phyloP scores from a whole-genome alignment of 805 yeast species.

The Cyberlindnera xishuangbannaensis region DNA sequence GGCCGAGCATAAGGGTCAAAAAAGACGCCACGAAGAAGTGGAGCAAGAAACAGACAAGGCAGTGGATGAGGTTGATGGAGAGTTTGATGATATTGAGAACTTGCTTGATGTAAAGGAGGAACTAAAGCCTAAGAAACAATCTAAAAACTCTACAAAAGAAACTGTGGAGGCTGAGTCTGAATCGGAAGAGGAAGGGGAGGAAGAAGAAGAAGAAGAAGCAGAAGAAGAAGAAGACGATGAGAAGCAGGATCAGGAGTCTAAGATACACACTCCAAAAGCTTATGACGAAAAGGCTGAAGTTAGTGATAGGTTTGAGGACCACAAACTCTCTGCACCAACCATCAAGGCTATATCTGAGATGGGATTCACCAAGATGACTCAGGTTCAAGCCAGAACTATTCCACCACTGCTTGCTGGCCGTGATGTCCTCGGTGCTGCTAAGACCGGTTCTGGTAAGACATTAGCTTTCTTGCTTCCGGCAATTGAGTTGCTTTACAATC shows the following conservation, averaged over 20 bases:
- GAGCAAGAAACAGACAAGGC: constrained; percentile 37
- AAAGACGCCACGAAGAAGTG: constrained; percentile 26
- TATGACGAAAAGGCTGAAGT: constrained; percentile 15
- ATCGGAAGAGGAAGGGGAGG: constrained; percentile 17
- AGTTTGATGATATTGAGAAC: constrained; percentile 52
- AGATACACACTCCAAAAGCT: constrained; percentile 2
- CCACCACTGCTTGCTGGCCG: constrained; percentile 96
- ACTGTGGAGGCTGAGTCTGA: constrained; percentile 16
- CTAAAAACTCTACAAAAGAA: constrained; percentile 3
- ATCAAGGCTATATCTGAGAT: constrained; percentile 72
- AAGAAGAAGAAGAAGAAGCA: constrained; percentile 16
- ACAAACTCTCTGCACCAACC: constrained; percentile 77
- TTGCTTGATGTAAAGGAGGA: constrained; percentile 42
- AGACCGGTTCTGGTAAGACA: constrained; percentile 98
- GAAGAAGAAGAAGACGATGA: constrained; percentile 20
- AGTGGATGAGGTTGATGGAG: constrained; percentile 50
- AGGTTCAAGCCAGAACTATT: constrained; percentile 91
- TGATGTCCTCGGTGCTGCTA: constrained; percentile 99
- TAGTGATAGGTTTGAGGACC: constrained; percentile 35
- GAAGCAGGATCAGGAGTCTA: constrained; percentile 18
- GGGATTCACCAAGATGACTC: constrained; percentile 92
- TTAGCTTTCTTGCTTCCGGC: constrained; percentile 95
- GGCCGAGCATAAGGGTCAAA: constrained; percentile 20
- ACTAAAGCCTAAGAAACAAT: constrained; percentile 16
- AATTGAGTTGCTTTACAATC: constrained; percentile 80